Percentiles rank a stretch among this genome's conserved stretches.
These are phyloP conservation scores for Lichtheimia ramosa DNA, from an alignment of 371 early-diverging fungal genomes.

Conservation along the genomic window DNA sequence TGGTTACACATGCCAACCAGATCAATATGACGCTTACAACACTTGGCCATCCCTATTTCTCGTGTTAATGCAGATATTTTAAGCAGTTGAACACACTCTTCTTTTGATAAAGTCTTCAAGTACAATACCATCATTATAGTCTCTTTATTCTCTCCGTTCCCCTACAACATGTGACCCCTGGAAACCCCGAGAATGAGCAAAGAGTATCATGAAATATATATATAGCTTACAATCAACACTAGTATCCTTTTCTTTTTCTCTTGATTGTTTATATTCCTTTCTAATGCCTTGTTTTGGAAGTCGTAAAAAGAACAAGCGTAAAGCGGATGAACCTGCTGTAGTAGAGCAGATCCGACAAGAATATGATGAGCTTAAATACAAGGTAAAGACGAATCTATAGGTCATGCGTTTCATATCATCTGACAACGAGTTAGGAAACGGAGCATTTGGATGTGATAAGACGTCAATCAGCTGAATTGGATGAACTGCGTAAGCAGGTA, in stretches of 20 bases:
- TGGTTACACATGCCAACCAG: slow-evolving; percentile 57
- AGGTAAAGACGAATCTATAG: slow-evolving; percentile 19
- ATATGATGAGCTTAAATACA: slow-evolving; percentile 40
- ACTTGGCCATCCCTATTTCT: not conserved
- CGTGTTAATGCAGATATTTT: slow-evolving; percentile 1
- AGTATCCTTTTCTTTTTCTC: not conserved
- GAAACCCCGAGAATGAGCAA: too few species aligned
- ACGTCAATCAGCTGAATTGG: slow-evolving; percentile 38
- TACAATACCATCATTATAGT: too few species aligned
- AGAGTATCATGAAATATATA: not conserved
- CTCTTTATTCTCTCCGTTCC: too few species aligned
- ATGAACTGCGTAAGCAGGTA: slow-evolving; percentile 28
- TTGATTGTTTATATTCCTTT: not conserved
- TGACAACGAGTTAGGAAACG: slow-evolving; percentile 23
- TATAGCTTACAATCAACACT: not conserved
- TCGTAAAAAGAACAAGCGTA: slow-evolving; percentile 20
- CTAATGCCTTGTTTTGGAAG: slow-evolving; percentile 28
- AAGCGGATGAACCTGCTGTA: slow-evolving; percentile 5
- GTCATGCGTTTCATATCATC: too few species aligned
- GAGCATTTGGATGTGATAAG: slow-evolving; percentile 38
- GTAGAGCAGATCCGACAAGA: slow-evolving; percentile 41
- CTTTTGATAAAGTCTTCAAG: not conserved
- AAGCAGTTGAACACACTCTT: not conserved
- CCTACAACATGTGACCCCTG: too few species aligned
- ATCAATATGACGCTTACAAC: slow-evolving; percentile 4